Evolutionary conservation across 2,329 filamentous ascomycete species (phyloP).

Genomic region (Aspergillus floridensis): DNA sequence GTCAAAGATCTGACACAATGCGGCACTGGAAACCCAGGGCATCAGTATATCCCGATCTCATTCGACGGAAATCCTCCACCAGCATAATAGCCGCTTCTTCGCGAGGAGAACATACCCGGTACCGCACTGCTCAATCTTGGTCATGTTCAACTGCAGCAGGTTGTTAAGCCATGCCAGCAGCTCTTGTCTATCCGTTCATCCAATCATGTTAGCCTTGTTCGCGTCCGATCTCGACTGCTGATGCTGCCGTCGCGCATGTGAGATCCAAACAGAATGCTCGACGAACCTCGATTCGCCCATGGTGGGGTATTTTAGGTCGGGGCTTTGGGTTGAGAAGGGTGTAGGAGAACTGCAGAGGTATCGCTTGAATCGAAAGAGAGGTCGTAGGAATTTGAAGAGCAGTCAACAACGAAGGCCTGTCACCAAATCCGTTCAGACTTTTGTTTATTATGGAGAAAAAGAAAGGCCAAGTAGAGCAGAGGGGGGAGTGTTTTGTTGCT

Average conservation of each 20-base stretch:
- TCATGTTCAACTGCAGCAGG: conserved; percentile 95
- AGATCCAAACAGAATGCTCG: conserved; percentile 2
- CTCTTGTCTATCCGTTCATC: conserved; percentile 70
- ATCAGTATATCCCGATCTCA: conserved; percentile 9
- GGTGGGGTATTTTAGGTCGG: conserved; percentile 35
- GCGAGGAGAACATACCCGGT: conserved; percentile 68
- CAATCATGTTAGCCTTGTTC: not conserved
- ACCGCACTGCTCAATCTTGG: conserved; percentile 98
- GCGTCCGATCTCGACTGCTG: not conserved
- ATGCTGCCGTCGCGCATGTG: not conserved
- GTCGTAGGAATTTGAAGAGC: not conserved
- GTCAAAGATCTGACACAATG: conserved; percentile 95
- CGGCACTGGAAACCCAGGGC: conserved; percentile 61
- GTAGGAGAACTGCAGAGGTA: conserved; percentile 1
- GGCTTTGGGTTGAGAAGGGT: not conserved
- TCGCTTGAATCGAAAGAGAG: not conserved
- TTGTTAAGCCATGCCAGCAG: conserved; percentile 95
- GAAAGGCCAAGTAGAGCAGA: conserved; percentile 10
- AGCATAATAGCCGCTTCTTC: not conserved
- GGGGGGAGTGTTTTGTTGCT: conserved; percentile 24
- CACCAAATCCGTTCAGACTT: not conserved
- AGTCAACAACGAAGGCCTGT: conserved; percentile 3
- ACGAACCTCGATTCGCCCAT: conserved; percentile 66
- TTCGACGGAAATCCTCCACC: not conserved
- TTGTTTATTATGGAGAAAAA: conserved; percentile 17